These are phyloP conservation scores for Roridomyces roridus DNA, from an alignment of 768 basidiomycete genomes.

Conservation along the genomic window DNA sequence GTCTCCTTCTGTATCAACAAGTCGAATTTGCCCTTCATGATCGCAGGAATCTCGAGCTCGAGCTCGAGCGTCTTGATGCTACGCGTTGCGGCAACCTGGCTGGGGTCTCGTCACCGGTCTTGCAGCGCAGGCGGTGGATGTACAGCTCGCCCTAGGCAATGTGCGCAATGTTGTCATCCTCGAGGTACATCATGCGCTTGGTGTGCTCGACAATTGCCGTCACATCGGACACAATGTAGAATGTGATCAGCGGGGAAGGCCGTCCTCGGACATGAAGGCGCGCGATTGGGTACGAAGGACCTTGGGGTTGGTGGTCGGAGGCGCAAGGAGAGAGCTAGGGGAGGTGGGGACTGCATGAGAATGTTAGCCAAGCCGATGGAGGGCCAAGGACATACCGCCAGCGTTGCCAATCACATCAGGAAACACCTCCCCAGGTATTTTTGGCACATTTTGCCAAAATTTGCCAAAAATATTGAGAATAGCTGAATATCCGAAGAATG, in stretches of 20 bases:
- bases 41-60: slow-evolving; percentile 98
- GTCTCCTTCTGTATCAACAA: slow-evolving; percentile 99
- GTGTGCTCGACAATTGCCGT: slow-evolving; percentile 98
- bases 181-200: slow-evolving; percentile 96
- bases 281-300: slow-evolving; percentile 94
- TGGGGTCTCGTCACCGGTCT: slow-evolving; percentile 71
- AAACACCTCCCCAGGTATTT: too few relatives aligned
- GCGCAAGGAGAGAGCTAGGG: slow-evolving; percentile 66
- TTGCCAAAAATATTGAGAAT: too few relatives aligned
- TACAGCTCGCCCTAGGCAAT: slow-evolving; percentile 96
- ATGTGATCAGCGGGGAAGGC: slow-evolving; percentile 97
- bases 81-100: slow-evolving; percentile 75
- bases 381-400: slow-evolving; percentile 48
- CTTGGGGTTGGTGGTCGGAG: slow-evolving; percentile 71
- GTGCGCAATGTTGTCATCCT: slow-evolving; percentile 99
- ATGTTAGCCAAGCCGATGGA: too few relatives aligned
- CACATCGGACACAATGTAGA: slow-evolving; percentile 98
- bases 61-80: slow-evolving; percentile 98
- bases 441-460: too few relatives aligned
- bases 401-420: slow-evolving; percentile 49
- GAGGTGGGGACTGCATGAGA: slow-evolving; percentile 31
- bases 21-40: slow-evolving; percentile 99
- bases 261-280: slow-evolving; percentile 98
- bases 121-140: slow-evolving; percentile 95
- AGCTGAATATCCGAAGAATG: too few relatives aligned